phyloP scores from a whole-genome alignment of 805 yeast genomes.

The Metschnikowia gruessii region DNA sequence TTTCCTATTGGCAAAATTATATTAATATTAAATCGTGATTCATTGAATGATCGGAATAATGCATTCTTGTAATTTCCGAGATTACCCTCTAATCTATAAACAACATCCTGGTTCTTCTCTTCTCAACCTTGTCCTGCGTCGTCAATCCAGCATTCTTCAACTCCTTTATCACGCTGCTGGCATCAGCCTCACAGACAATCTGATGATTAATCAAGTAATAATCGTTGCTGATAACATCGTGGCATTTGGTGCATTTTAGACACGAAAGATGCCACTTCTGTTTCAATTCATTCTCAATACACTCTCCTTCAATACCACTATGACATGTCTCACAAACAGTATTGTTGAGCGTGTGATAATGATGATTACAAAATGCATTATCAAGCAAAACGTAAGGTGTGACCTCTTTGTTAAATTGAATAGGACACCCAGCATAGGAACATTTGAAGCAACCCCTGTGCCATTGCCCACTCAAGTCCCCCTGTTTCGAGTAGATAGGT shows the following conservation, averaged over 20 bases:
- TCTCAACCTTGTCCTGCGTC: constrained; percentile 38
- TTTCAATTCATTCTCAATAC: constrained; percentile 70
- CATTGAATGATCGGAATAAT: not conserved
- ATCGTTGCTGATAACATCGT: constrained; percentile 47
- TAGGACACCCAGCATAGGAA: constrained; percentile 48
- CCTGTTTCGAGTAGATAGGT: constrained; percentile 79
- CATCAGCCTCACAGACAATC: constrained; percentile 53
- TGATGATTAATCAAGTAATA: constrained; percentile 49
- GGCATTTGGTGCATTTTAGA: constrained; percentile 65
- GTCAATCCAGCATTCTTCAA: constrained; percentile 14
- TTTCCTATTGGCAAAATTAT: not conserved
- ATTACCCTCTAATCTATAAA: constrained; percentile 25
- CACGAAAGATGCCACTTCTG: constrained; percentile 78
- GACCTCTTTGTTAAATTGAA: constrained; percentile 54
- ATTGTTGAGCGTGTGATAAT: constrained; percentile 71
- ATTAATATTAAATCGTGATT: constrained; percentile 1
- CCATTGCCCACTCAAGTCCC: constrained; percentile 91
- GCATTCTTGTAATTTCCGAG: not conserved
- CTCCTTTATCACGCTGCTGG: constrained; percentile 28
- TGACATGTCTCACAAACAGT: constrained; percentile 72
- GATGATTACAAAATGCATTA: constrained; percentile 75
- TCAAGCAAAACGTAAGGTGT: constrained; percentile 77
- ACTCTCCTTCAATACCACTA: constrained; percentile 82
- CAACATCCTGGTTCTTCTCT: constrained; percentile 42
- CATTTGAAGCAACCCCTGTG: constrained; percentile 86